A percentile compares a stretch with the other conserved stretches of the same genome.
phyloP scores from a whole-genome alignment of 2,329 filamentous ascomycete species.

The Fusarium staphyleae region DNA sequence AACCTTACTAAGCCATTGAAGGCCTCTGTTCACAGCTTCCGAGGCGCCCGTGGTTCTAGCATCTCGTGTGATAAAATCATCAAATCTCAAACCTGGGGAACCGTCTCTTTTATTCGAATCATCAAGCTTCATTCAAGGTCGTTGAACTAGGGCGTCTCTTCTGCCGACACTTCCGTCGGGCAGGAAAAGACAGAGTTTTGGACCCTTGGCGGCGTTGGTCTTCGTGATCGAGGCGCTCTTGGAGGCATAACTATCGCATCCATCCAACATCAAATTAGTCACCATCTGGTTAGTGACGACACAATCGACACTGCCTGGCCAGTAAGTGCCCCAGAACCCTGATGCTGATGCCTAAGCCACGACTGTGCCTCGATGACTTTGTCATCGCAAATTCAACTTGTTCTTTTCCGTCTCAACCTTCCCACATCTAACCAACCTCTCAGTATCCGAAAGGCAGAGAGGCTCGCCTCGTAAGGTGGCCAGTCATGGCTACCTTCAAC shows the following conservation, averaged over 20 bases:
- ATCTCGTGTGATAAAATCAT: conserved; percentile 16
- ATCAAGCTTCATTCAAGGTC: conserved; percentile 10
- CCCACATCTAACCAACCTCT: neutral
- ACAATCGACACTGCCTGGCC: too few species aligned
- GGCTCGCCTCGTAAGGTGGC: conserved; percentile 10
- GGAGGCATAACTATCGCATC: neutral
- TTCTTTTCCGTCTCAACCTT: neutral
- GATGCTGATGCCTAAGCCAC: conserved; percentile 17
- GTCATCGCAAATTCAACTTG: conserved; percentile 4
- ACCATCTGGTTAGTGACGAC: conserved; percentile 30
- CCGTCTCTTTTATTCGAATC: conserved; percentile 22
- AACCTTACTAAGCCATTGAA: conserved; percentile 27
- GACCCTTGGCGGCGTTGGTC: neutral
- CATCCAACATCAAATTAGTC: conserved; percentile 17
- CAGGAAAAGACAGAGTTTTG: neutral
- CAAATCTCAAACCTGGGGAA: conserved; percentile 1
- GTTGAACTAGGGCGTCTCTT: conserved; percentile 2
- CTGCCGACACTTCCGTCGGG: neutral
- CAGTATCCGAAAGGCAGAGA: neutral
- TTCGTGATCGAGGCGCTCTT: neutral
- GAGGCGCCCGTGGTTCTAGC: conserved; percentile 18
- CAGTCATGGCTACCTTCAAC: conserved; percentile 35
- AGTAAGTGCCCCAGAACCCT: conserved; percentile 6
- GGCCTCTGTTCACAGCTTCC: conserved; percentile 7
- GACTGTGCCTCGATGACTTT: neutral